Percentiles rank a stretch among this genome's conserved stretches.
These are phyloP conservation scores for Aspergillus spinulosporus DNA, from an alignment of 2,329 filamentous ascomycete genomes.

Conservation along the genomic window DNA sequence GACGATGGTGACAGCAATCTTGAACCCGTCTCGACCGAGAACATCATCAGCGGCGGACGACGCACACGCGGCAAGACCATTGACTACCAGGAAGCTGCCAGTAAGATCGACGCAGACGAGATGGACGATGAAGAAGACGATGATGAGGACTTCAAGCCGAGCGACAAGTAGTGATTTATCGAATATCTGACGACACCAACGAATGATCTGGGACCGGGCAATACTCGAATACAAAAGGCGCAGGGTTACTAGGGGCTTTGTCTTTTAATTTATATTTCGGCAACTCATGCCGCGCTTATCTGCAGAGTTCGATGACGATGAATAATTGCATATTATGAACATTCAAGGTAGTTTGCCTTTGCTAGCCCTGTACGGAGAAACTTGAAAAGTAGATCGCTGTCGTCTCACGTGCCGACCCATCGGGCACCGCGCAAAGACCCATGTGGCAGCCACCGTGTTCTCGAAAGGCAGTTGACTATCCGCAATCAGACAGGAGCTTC, in stretches of 20 bases:
- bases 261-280: constrained; percentile 6
- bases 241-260: constrained; percentile 22
- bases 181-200: constrained; percentile 14
- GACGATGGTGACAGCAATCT: constrained; percentile 74
- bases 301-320: constrained; percentile 5
- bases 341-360: not conserved
- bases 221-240: constrained; percentile 23
- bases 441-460: constrained; percentile 18
- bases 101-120: constrained; percentile 71
- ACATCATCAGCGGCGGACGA: constrained; percentile 76
- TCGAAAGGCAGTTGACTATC: constrained; percentile 5
- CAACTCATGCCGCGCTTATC: constrained; percentile 2
- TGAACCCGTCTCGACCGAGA: constrained; percentile 85
- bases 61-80: constrained; percentile 92
- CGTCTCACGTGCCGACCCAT: constrained; percentile 14
- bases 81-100: constrained; percentile 87
- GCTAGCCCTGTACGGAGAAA: not conserved
- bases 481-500: constrained; percentile 1
- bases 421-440: constrained; percentile 21
- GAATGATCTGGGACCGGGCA: constrained; percentile 18
- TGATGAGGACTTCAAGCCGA: constrained; percentile 42
- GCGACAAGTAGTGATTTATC: constrained; percentile 37
- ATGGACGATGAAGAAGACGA: constrained; percentile 57
- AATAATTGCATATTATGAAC: constrained; percentile 2
- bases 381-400: not conserved